Percentiles rank a stretch among this genome's conserved stretches.
Conservation (phyloP, 1,139 yeast genomes). For the Blastobotrys illinoisensis region DNA sequence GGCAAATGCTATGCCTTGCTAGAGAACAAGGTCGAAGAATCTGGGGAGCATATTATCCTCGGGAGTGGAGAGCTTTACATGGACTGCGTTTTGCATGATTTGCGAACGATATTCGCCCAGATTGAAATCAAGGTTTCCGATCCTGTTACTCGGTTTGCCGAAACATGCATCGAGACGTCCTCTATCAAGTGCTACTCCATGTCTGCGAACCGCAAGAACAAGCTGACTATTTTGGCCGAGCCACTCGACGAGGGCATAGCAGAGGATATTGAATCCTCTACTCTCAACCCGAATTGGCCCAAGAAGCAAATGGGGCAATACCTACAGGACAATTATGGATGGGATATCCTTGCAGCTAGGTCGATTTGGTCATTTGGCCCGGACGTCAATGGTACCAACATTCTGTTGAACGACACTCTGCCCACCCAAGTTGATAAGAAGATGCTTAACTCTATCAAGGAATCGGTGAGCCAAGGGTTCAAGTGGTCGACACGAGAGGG, state of each 20-base stretch:
- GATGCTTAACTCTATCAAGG: constrained; percentile 44
- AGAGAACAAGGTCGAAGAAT: constrained; percentile 69
- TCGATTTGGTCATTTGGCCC: constrained; percentile 83
- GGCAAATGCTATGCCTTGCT: constrained; percentile 63
- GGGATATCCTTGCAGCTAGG: constrained; percentile 84
- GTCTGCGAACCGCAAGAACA: constrained; percentile 50
- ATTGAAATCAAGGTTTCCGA: constrained; percentile 78
- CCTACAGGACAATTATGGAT: constrained; percentile 54
- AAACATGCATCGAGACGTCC: constrained; percentile 66
- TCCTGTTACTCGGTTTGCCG: constrained; percentile 76
- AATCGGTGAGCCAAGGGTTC: constrained; percentile 67
- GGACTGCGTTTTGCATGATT: constrained; percentile 78
- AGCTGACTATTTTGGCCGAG: constrained; percentile 70
- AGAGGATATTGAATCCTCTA: constrained; percentile 53
- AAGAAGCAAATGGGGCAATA: constrained; percentile 46
- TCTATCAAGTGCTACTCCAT: constrained; percentile 58
- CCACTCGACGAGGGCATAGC: constrained; percentile 58
- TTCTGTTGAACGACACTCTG: constrained; percentile 71
- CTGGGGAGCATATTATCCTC: constrained; percentile 76
- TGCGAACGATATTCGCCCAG: constrained; percentile 56
- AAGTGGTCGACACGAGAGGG: constrained; percentile 83
- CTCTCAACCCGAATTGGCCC: constrained; percentile 35
- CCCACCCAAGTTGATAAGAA: constrained; percentile 63
- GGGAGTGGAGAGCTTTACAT: constrained; percentile 87
- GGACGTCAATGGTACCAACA: constrained; percentile 48